Percentiles rank a stretch among this genome's conserved stretches.
phyloP scores from a whole-genome alignment of 306 rosid species.

The Dalbergia cochinchinensis region DNA sequence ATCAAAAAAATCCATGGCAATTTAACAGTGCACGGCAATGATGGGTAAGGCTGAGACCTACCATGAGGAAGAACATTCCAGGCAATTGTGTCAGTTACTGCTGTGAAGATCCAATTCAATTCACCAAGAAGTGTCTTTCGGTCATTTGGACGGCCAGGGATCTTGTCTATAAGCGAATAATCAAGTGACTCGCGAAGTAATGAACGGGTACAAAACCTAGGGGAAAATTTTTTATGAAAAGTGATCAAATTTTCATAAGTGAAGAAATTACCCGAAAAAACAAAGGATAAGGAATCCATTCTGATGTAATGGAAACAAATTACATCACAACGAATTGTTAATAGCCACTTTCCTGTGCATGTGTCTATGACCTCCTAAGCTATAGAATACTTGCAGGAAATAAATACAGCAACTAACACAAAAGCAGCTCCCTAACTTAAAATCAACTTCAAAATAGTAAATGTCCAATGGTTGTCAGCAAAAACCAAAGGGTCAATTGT shows the following conservation, averaged over 20 bases:
- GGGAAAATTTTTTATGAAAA: not conserved
- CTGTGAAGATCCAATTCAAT: constrained; percentile 98
- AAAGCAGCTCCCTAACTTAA: not conserved
- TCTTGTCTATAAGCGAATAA: constrained; percentile 85
- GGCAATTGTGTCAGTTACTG: constrained; percentile 98
- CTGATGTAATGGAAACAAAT: constrained; percentile 1
- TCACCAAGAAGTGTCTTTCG: constrained; percentile 96
- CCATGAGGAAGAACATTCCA: constrained; percentile 99
- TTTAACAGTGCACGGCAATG: not conserved
- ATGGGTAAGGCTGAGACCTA: constrained; percentile 46
- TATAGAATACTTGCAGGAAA: constrained; percentile 23
- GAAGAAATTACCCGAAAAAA: not conserved
- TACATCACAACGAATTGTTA: constrained; percentile 16
- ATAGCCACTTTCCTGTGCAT: constrained; percentile 3
- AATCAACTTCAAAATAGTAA: constrained; percentile 7
- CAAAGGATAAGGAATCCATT: not conserved
- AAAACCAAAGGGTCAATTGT: too few species aligned
- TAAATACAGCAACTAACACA: constrained; percentile 4
- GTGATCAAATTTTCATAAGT: not conserved
- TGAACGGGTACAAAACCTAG: constrained; percentile 94
- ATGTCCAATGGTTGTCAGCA: too few species aligned
- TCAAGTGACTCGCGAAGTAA: constrained; percentile 82
- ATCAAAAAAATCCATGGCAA: constrained; percentile 32
- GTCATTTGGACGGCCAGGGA: constrained; percentile 97
- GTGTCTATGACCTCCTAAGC: constrained; percentile 19